Evolutionary conservation across 352 stramenopile species (phyloP).

Genomic region (Globisporangium spiculum): DNA sequence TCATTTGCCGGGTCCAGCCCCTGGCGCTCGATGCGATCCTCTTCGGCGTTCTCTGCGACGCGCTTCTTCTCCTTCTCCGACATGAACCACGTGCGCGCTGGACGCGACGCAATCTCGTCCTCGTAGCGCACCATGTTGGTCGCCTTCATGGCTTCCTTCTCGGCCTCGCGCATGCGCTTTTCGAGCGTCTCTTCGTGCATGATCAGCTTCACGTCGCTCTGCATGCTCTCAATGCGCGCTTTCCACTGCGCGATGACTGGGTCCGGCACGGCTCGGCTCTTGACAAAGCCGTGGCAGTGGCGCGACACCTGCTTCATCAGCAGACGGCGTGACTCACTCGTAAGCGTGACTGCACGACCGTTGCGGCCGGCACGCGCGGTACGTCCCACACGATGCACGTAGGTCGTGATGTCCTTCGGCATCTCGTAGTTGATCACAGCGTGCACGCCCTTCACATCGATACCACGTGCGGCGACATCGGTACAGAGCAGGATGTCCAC

Average conservation of each 20-base stretch:
- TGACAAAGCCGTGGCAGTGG: slow-evolving; percentile 89
- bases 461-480: slow-evolving; percentile 97
- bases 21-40: slow-evolving; percentile 47
- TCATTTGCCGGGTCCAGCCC: slow-evolving; percentile 30
- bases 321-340: slow-evolving; percentile 86
- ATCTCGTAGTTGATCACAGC: slow-evolving; percentile 99
- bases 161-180: slow-evolving; percentile 86
- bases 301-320: slow-evolving; percentile 94
- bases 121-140: slow-evolving; percentile 89
- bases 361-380: slow-evolving; percentile 97
- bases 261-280: slow-evolving; percentile 87
- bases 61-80: slow-evolving; percentile 89
- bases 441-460: slow-evolving; percentile 97
- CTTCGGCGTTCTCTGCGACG: slow-evolving; percentile 63
- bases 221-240: slow-evolving; percentile 80
- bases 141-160: slow-evolving; percentile 88
- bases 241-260: slow-evolving; percentile 88
- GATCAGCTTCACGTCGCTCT: slow-evolving; percentile 68
- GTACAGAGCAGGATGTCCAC: slow-evolving; percentile 97
- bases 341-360: slow-evolving; percentile 86
- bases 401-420: slow-evolving; percentile 97
- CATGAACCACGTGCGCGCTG: slow-evolving; percentile 92
- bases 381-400: slow-evolving; percentile 98
- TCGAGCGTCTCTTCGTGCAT: slow-evolving; percentile 89
- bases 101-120: slow-evolving; percentile 87